phyloP scores from a whole-genome alignment of 495 filamentous ascomycete genomes.

The Jackrogersella minutella region DNA sequence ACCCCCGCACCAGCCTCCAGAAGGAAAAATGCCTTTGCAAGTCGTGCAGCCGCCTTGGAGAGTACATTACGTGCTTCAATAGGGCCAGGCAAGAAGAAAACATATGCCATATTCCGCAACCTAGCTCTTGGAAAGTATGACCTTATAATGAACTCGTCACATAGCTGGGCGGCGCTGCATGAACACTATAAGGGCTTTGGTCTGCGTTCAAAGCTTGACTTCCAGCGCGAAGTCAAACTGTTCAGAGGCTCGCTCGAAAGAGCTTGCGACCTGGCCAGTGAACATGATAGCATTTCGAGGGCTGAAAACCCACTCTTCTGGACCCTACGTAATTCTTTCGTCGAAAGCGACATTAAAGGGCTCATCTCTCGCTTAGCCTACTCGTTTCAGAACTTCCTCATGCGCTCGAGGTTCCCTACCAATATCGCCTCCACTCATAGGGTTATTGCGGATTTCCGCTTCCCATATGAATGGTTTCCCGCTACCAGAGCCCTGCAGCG shows the following conservation, averaged over 20 bases:
- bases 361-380: slow-evolving; percentile 67
- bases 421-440: slow-evolving; percentile 60
- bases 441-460: slow-evolving; percentile 78
- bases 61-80: no score
- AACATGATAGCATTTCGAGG: slow-evolving; percentile 41
- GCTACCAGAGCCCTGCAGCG: slow-evolving; percentile 78
- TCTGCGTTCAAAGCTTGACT: slow-evolving; percentile 37
- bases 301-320: slow-evolving; percentile 59
- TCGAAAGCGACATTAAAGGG: slow-evolving; percentile 55
- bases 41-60: no score
- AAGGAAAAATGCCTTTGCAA: no score
- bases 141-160: slow-evolving; percentile 2
- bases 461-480: slow-evolving; percentile 91
- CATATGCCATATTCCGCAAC: slow-evolving; percentile 31
- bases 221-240: slow-evolving; percentile 46
- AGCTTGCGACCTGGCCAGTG: slow-evolving; percentile 48
- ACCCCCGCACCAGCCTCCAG: no score
- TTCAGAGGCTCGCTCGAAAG: slow-evolving; percentile 49
- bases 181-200: slow-evolving; percentile 47
- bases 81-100: neutral
- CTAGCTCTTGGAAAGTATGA: slow-evolving; percentile 24
- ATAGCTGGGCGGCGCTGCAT: slow-evolving; percentile 13
- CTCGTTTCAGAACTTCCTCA: slow-evolving; percentile 62
- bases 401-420: slow-evolving; percentile 47
- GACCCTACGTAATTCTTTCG: slow-evolving; percentile 65